Evolutionary conservation across 257 asterid genomes (phyloP).

Genomic region (Scutellaria baicalensis): DNA sequence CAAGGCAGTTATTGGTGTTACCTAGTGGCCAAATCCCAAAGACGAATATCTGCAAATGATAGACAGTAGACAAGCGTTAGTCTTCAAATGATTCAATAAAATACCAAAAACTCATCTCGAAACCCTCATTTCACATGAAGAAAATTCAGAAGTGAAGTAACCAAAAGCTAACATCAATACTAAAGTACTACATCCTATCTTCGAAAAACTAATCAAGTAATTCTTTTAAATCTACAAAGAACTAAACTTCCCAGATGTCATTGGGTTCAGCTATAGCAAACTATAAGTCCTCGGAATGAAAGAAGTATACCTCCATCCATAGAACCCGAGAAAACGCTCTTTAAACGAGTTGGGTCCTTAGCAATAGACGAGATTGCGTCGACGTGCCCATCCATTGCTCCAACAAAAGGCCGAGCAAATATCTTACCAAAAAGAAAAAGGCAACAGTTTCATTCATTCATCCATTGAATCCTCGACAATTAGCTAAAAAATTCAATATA

Average conservation of each 20-base stretch:
- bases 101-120: constrained; percentile 1
- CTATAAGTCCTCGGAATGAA: background rate
- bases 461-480: background rate
- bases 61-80: constrained; percentile 7
- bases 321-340: constrained; percentile 89
- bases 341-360: constrained; percentile 70
- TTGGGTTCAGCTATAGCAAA: background rate
- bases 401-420: constrained; percentile 85
- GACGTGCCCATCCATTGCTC: constrained; percentile 94
- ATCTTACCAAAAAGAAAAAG: constrained; percentile 25
- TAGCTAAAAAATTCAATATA: background rate
- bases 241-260: background rate
- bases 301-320: constrained; percentile 77
- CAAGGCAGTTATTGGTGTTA: constrained; percentile 18
- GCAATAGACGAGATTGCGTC: constrained; percentile 90
- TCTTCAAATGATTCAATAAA: background rate
- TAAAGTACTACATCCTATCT: background rate
- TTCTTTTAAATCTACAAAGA: background rate
- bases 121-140: background rate
- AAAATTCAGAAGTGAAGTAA: background rate
- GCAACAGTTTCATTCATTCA: background rate
- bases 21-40: constrained; percentile 94
- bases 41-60: constrained; percentile 74
- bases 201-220: background rate
- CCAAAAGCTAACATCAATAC: background rate